A percentile compares a stretch with the other conserved stretches of the same genome.
These are phyloP conservation scores for Pichia cactophila DNA, from an alignment of 1,139 yeast genomes.

Conservation along the genomic window DNA sequence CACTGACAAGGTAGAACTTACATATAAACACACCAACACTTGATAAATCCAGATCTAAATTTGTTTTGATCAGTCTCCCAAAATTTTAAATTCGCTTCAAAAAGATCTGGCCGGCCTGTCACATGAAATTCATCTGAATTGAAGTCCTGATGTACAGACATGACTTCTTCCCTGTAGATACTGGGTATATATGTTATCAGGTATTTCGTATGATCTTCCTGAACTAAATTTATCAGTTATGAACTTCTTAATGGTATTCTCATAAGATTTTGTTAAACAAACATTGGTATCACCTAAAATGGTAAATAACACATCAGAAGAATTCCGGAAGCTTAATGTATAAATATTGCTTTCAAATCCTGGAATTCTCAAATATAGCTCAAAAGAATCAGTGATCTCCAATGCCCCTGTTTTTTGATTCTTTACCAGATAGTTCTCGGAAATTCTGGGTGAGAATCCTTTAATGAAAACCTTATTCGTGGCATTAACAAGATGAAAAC, in stretches of 20 bases:
- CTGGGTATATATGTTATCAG: background rate
- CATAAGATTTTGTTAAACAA: background rate
- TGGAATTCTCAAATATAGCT: slow-evolving; percentile 8
- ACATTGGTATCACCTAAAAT: background rate
- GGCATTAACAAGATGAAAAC: background rate
- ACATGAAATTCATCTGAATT: background rate
- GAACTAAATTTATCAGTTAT: background rate
- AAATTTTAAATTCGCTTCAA: too few species aligned
- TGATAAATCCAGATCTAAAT: too few species aligned
- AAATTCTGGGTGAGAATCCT: slow-evolving; percentile 10
- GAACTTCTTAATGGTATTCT: background rate
- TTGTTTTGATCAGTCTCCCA: too few species aligned
- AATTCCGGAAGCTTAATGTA: slow-evolving; percentile 5
- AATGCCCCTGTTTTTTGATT: slow-evolving; percentile 3
- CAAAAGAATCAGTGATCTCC: slow-evolving; percentile 11
- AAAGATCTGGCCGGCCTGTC: too few species aligned
- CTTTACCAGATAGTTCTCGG: slow-evolving; percentile 3
- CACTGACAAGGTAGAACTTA: too few species aligned
- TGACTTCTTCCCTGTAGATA: background rate
- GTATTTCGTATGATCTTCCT: background rate
- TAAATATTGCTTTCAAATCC: background rate
- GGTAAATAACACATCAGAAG: slow-evolving; percentile 9
- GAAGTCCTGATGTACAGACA: slow-evolving; percentile 1
- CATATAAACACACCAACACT: too few species aligned
- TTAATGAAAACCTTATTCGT: background rate